Evolutionary conservation across 2,329 filamentous ascomycete species (phyloP).

Genomic region (Fusarium heterosporum): DNA sequence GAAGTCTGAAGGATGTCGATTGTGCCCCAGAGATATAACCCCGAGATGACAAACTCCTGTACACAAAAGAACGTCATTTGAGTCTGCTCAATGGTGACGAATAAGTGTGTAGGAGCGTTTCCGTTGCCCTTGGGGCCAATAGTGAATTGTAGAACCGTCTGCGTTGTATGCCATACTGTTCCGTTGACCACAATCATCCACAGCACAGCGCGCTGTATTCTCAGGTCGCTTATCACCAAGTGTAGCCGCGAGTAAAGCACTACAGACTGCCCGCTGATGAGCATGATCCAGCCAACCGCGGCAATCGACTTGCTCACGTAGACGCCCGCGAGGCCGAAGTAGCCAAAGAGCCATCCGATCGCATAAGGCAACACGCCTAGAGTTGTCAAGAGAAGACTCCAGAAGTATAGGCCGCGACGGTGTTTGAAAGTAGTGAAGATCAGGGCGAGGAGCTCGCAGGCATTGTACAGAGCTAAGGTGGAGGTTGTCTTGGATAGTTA

Average conservation of each 20-base stretch:
- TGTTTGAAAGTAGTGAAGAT: constrained; percentile 19
- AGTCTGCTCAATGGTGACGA: constrained; percentile 17
- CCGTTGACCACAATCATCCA: constrained; percentile 31
- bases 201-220: constrained; percentile 15
- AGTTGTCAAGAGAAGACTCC: constrained; percentile 13
- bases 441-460: constrained; percentile 13
- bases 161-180: constrained; percentile 17
- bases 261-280: constrained; percentile 22
- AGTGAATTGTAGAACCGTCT: constrained; percentile 15
- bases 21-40: constrained; percentile 12
- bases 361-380: constrained; percentile 19
- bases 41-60: constrained; percentile 26
- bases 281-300: constrained; percentile 13
- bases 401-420: constrained; percentile 13
- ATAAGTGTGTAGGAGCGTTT: neutral
- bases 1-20: constrained; percentile 25
- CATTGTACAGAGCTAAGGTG: constrained; percentile 14
- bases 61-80: constrained; percentile 24
- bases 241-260: constrained; percentile 16
- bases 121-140: neutral
- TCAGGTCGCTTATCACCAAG: neutral
- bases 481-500: constrained; percentile 2
- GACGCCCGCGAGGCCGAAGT: neutral
- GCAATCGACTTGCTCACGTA: constrained; percentile 16
- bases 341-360: constrained; percentile 15